Evolutionary conservation across 768 basidiomycete species (phyloP).

Genomic region (Auriculariales sp.): DNA sequence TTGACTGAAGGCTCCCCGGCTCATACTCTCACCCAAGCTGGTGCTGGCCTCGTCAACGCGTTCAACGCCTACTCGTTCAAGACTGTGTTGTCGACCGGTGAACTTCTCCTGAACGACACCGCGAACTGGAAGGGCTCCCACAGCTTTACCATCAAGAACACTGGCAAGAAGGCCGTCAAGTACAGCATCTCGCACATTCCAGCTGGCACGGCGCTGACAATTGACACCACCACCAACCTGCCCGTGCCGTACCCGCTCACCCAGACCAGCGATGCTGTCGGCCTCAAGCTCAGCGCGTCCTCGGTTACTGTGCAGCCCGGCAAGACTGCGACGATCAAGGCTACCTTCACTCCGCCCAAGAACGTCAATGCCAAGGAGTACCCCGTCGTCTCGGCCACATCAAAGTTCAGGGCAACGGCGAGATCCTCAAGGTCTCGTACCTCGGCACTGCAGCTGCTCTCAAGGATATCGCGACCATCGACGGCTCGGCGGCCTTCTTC

Average conservation of each 20-base stretch:
- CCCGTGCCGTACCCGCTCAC: background rate
- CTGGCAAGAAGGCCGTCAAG: conserved; percentile 1
- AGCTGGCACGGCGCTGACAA: conserved; percentile 16
- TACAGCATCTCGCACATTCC: conserved; percentile 15
- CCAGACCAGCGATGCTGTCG: conserved; percentile 8
- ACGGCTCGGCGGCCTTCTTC: conserved; percentile 12
- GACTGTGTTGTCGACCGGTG: conserved; percentile 37
- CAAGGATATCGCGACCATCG: conserved; percentile 16
- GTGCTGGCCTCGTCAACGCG: conserved; percentile 42
- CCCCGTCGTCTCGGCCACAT: conserved; percentile 21
- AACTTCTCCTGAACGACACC: conserved; percentile 53
- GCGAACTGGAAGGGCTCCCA: conserved; percentile 27
- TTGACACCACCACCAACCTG: conserved; percentile 8
- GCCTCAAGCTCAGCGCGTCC: conserved; percentile 1
- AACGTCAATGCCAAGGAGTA: conserved; percentile 11
- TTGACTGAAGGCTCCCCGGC: conserved; percentile 34
- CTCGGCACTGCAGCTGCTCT: conserved; percentile 17
- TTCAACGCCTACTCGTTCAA: conserved; percentile 40
- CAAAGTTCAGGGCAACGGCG: conserved; percentile 5
- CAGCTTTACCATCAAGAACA: conserved; percentile 4
- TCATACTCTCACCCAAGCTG: conserved; percentile 38
- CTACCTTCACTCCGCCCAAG: conserved; percentile 14
- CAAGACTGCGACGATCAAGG: conserved; percentile 10
- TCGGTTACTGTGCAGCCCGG: conserved; percentile 13
- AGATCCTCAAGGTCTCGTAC: conserved; percentile 14